Percentiles rank a stretch among this genome's conserved stretches.
Evolutionary conservation across 805 yeast species (phyloP).

Genomic region (Candida peoriensis): DNA sequence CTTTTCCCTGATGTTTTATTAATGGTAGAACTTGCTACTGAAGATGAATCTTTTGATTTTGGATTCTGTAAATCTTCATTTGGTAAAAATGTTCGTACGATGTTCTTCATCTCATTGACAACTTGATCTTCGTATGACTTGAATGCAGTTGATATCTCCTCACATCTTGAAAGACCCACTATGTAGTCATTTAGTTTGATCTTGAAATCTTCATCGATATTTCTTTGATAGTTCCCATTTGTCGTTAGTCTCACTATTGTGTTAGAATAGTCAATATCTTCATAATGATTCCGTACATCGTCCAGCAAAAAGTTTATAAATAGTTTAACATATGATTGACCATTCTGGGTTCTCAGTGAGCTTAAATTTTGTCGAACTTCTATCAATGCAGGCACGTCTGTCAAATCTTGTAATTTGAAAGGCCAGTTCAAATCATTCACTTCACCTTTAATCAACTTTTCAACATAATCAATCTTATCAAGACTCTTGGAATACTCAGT

Average conservation of each 20-base stretch:
- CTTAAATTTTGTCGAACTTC: constrained; percentile 47
- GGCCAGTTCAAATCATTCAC: constrained; percentile 37
- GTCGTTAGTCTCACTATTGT: constrained; percentile 43
- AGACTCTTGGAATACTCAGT: constrained; percentile 51
- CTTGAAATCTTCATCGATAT: constrained; percentile 37
- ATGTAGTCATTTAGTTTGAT: constrained; percentile 41
- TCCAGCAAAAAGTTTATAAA: constrained; percentile 51
- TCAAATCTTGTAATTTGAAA: constrained; percentile 26
- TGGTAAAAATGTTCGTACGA: constrained; percentile 66
- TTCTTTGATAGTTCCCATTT: constrained; percentile 28
- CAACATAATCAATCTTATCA: constrained; percentile 51
- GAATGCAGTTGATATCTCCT: constrained; percentile 57
- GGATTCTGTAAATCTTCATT: constrained; percentile 29
- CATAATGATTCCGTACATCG: constrained; percentile 59
- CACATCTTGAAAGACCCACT: constrained; percentile 54
- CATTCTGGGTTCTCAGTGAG: constrained; percentile 57
- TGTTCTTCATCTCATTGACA: constrained; percentile 64
- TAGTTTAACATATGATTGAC: constrained; percentile 56
- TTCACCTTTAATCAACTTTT: constrained; percentile 54
- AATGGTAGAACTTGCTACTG: constrained; percentile 8
- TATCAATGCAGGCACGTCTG: constrained; percentile 26
- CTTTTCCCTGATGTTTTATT: constrained; percentile 26
- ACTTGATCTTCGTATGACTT: constrained; percentile 61
- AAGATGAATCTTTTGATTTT: constrained; percentile 10
- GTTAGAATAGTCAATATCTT: constrained; percentile 39